Evolutionary conservation across 495 filamentous ascomycete species (phyloP).

Genomic region (Aspergillus diversus): DNA sequence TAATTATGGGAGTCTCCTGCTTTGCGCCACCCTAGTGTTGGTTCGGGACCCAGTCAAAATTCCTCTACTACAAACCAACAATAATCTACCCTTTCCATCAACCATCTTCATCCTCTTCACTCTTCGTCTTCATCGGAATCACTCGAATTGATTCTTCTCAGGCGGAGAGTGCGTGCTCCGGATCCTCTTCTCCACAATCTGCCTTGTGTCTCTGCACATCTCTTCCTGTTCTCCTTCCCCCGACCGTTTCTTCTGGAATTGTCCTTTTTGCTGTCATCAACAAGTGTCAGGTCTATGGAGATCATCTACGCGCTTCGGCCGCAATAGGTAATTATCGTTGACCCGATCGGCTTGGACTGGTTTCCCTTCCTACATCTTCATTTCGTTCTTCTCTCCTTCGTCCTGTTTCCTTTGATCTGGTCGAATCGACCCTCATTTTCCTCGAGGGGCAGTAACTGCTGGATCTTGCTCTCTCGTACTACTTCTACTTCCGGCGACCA

Average conservation of each 20-base stretch:
- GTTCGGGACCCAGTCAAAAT: constrained; percentile 19
- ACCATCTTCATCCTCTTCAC: neutral
- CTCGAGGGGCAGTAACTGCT: neutral
- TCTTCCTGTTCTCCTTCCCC: constrained; percentile 7
- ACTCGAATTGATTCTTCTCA: neutral
- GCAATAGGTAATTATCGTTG: constrained; percentile 6
- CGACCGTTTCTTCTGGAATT: neutral
- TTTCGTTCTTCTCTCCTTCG: neutral
- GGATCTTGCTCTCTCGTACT: neutral
- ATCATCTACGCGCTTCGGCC: constrained; percentile 16
- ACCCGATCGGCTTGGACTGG: constrained; percentile 1
- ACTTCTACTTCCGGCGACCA: constrained; percentile 8
- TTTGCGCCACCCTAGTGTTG: constrained; percentile 13
- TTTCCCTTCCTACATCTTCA: neutral
- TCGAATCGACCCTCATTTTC: neutral
- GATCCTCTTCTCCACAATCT: neutral
- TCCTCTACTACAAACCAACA: constrained; percentile 16
- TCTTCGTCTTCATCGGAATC: constrained; percentile 1
- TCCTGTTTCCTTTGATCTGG: neutral
- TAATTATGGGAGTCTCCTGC: constrained; percentile 1
- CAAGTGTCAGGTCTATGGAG: constrained; percentile 19
- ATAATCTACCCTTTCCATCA: constrained; percentile 13
- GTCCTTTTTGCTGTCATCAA: constrained; percentile 14
- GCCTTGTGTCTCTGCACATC: neutral
- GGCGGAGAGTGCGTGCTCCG: neutral